Evolutionary conservation across 116 monocot species (phyloP).

Genomic region (Papilionanthe hybrid): DNA sequence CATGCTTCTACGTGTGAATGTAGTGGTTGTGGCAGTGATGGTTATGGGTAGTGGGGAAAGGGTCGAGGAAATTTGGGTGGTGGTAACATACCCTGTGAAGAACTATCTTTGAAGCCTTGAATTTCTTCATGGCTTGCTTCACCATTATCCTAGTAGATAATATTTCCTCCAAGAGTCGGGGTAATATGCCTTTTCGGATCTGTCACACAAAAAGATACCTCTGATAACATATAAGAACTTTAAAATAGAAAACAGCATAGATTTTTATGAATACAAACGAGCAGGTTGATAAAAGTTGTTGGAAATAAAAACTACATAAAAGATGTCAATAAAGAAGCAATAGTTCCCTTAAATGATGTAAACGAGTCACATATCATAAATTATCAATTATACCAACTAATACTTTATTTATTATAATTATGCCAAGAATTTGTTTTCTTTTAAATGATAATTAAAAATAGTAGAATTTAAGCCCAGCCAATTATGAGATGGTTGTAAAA

Average conservation of each 20-base stretch:
- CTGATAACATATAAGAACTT: neutral
- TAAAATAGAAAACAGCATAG: constrained; percentile 2
- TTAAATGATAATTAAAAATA: too few relatives aligned
- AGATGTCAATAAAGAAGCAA: neutral
- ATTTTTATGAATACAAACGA: neutral
- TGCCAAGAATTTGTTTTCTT: too few relatives aligned
- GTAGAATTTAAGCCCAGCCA: too few relatives aligned
- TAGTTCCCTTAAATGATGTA: neutral
- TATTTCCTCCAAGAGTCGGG: constrained; percentile 82
- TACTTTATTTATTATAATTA: too few relatives aligned
- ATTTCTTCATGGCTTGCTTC: constrained; percentile 90
- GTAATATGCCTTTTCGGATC: constrained; percentile 84
- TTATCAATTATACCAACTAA: too few relatives aligned
- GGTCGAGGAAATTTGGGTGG: too few relatives aligned
- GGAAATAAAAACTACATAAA: neutral
- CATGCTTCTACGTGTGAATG: too few relatives aligned
- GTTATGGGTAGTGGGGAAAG: too few relatives aligned
- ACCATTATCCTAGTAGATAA: constrained; percentile 94
- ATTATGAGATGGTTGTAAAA: too few relatives aligned
- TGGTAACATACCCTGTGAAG: constrained; percentile 57
- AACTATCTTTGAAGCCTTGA: constrained; percentile 67
- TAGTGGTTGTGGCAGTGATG: too few relatives aligned
- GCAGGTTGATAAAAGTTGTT: neutral
- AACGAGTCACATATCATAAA: too few relatives aligned
- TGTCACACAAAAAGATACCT: constrained; percentile 16